A percentile compares a stretch with the other conserved stretches of the same genome.
Evolutionary conservation across 1,284 basidiomycete species (phyloP).

Genomic region (Vanrija sp.): DNA sequence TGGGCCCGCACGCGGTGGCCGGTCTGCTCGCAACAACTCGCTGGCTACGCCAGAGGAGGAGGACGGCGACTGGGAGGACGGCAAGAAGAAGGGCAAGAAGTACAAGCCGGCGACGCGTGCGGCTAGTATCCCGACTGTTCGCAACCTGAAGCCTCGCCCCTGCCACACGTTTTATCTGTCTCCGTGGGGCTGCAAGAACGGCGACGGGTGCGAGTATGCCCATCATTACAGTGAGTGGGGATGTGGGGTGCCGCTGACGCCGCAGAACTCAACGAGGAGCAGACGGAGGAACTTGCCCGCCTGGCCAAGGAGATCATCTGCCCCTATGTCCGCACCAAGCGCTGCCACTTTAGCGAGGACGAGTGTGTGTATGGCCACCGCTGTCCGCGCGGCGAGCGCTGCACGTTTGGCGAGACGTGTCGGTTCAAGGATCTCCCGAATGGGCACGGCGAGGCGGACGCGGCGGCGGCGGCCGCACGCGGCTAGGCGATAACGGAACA

Average conservation of each 20-base stretch:
- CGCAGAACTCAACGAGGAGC: slow-evolving; percentile 28
- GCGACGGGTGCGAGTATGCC: slow-evolving; percentile 37
- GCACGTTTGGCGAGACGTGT: slow-evolving; percentile 38
- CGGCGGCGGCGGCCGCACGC: not conserved
- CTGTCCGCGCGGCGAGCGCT: slow-evolving; percentile 30
- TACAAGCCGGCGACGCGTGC: slow-evolving; percentile 12
- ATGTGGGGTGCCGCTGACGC: not conserved
- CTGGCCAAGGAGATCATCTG: slow-evolving; percentile 42
- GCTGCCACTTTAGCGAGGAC: slow-evolving; percentile 36
- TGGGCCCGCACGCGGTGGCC: not conserved
- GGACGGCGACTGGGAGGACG: slow-evolving; percentile 11
- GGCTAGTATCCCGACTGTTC: slow-evolving; percentile 11
- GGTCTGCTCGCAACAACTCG: not conserved
- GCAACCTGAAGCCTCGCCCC: slow-evolving; percentile 20
- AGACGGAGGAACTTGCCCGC: slow-evolving; percentile 32
- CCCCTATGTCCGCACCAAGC: slow-evolving; percentile 30
- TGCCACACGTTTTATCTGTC: slow-evolving; percentile 22
- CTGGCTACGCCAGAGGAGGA: not conserved
- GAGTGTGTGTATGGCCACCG: slow-evolving; percentile 42
- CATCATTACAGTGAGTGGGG: slow-evolving; percentile 25
- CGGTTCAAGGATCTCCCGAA: slow-evolving; percentile 34
- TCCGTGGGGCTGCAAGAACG: slow-evolving; percentile 34
- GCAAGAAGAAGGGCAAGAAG: slow-evolving; percentile 11
- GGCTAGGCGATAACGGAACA: not conserved
- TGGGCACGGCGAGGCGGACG: slow-evolving; percentile 29